These are phyloP conservation scores for Penicillium sp. DNA, from an alignment of 2,329 filamentous ascomycete genomes.

Conservation along the genomic window DNA sequence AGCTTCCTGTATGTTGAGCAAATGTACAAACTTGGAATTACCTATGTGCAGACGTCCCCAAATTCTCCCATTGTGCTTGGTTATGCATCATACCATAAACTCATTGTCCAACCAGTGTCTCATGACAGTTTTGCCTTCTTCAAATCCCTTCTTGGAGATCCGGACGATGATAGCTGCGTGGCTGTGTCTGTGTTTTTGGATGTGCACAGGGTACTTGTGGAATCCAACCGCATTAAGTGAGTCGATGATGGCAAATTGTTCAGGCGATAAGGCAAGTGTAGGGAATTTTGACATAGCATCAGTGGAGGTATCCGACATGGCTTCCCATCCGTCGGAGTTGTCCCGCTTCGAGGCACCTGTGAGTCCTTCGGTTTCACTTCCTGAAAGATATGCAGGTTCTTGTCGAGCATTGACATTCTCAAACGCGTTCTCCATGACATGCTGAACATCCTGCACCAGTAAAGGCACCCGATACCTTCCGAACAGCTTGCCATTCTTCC, in stretches of 20 bases:
- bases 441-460: constrained; percentile 68
- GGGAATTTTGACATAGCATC: constrained; percentile 44
- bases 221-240: constrained; percentile 62
- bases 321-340: not conserved
- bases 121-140: constrained; percentile 72
- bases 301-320: constrained; percentile 1
- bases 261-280: constrained; percentile 69
- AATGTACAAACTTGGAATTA: not conserved
- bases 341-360: not conserved
- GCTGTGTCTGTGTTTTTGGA: constrained; percentile 64
- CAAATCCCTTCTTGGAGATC: constrained; percentile 59
- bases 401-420: constrained; percentile 66
- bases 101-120: constrained; percentile 73
- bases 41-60: not conserved
- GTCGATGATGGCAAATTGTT: constrained; percentile 81
- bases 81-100: constrained; percentile 55
- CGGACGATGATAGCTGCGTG: constrained; percentile 90
- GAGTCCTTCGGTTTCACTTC: constrained; percentile 11
- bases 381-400: constrained; percentile 63
- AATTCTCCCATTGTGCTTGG: not conserved
- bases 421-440: constrained; percentile 70
- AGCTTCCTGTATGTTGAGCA: not conserved
- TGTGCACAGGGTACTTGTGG: constrained; percentile 52
- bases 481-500: constrained; percentile 62
- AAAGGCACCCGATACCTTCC: constrained; percentile 70